Evolutionary conservation across 352 stramenopile species (phyloP).

Genomic region (Thraustotheca clavata): DNA sequence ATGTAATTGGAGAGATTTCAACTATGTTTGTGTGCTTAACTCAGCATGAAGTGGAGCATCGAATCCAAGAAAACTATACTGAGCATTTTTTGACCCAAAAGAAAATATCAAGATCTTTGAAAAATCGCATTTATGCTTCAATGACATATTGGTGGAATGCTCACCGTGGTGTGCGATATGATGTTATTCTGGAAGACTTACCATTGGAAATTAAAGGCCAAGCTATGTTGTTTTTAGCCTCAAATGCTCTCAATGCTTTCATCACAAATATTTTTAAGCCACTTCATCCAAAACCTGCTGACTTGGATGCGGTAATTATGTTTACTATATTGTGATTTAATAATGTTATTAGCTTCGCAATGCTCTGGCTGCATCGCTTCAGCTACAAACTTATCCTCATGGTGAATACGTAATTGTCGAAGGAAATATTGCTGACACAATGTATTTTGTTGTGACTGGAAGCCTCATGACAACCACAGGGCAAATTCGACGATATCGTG

Average conservation of each 20-base stretch:
- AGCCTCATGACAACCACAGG: neutral
- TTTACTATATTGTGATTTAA: too few relatives aligned
- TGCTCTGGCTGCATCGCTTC: too few relatives aligned
- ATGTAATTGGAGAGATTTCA: slow-evolving; percentile 10
- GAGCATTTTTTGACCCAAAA: too few relatives aligned
- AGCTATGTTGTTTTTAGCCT: neutral
- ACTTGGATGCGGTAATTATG: too few relatives aligned
- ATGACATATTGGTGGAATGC: slow-evolving; percentile 3
- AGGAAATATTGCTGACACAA: slow-evolving; percentile 14
- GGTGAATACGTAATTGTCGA: slow-evolving; percentile 12
- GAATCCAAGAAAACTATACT: too few relatives aligned
- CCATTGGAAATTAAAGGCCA: neutral
- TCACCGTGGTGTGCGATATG: slow-evolving; percentile 3
- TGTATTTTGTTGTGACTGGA: slow-evolving; percentile 15
- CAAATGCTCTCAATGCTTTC: neutral
- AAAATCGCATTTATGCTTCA: neutral
- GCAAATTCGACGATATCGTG: slow-evolving; percentile 12
- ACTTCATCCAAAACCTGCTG: too few relatives aligned
- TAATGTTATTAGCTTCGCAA: too few relatives aligned
- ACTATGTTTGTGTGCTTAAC: slow-evolving; percentile 9
- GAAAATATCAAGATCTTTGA: too few relatives aligned
- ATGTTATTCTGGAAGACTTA: slow-evolving; percentile 3
- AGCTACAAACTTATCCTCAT: slow-evolving; percentile 1
- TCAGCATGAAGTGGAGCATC: slow-evolving; percentile 18
- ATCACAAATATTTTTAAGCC: too few relatives aligned